These are phyloP conservation scores for Zizania latifolia DNA, from an alignment of 176 grass and related monocot genomes.

Conservation along the genomic window DNA sequence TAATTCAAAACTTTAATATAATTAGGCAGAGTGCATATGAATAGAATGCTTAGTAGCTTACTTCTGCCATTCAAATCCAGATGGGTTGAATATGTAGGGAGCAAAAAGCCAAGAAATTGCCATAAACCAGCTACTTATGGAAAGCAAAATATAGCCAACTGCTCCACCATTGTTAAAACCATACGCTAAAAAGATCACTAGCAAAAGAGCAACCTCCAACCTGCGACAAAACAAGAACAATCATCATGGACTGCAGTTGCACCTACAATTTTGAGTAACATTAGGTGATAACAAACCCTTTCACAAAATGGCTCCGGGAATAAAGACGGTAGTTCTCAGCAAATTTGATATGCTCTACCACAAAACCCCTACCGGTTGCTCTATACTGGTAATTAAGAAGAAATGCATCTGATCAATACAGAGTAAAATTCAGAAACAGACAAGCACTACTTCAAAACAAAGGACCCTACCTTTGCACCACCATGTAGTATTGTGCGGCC, in stretches of 20 bases:
- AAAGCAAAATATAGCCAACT: slow-evolving; percentile 83
- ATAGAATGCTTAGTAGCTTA: slow-evolving; percentile 40
- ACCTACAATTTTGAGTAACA: neutral
- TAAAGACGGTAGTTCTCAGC: slow-evolving; percentile 92
- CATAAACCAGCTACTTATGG: slow-evolving; percentile 98
- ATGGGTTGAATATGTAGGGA: slow-evolving; percentile 91
- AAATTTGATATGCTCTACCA: slow-evolving; percentile 85
- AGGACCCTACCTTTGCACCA: slow-evolving; percentile 64
- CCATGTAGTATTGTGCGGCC: slow-evolving; percentile 90
- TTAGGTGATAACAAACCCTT: slow-evolving; percentile 58
- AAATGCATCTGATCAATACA: slow-evolving; percentile 1
- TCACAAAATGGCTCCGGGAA: slow-evolving; percentile 91
- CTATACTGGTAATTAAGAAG: slow-evolving; percentile 53
- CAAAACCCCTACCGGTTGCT: slow-evolving; percentile 88
- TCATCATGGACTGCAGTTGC: slow-evolving; percentile 6
- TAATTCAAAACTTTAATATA: neutral
- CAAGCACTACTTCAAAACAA: neutral
- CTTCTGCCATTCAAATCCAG: slow-evolving; percentile 98
- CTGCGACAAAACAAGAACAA: slow-evolving; percentile 39
- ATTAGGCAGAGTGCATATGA: neutral
- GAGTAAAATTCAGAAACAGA: neutral
- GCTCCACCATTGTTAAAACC: slow-evolving; percentile 83
- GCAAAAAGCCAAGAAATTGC: slow-evolving; percentile 86
- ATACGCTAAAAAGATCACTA: slow-evolving; percentile 70
- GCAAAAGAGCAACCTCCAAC: slow-evolving; percentile 78